phyloP scores from a whole-genome alignment of 371 early-diverging fungal genomes.

The Saksenaea oblongispora region DNA sequence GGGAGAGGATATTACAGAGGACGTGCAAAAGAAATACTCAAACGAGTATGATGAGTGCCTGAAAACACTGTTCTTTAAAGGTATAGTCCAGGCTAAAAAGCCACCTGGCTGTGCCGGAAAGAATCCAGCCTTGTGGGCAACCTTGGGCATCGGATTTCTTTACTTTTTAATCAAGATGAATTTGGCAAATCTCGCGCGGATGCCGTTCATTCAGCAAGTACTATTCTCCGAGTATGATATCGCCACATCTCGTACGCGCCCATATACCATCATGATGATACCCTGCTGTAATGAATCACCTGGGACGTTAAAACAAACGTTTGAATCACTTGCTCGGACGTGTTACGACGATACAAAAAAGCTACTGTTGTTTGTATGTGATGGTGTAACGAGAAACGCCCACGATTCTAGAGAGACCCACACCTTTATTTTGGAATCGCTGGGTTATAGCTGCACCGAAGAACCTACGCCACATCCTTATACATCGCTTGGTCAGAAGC shows the following conservation, averaged over 20 bases:
- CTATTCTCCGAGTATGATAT: slow-evolving; percentile 26
- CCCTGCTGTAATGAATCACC: slow-evolving; percentile 47
- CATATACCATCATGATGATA: slow-evolving; percentile 41
- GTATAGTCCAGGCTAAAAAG: slow-evolving; percentile 27
- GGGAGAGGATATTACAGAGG: slow-evolving; percentile 43
- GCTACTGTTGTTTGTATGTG: slow-evolving; percentile 55
- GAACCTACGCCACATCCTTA: slow-evolving; percentile 42
- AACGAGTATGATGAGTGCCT: slow-evolving; percentile 34
- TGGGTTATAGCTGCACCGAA: slow-evolving; percentile 44
- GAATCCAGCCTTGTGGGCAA: slow-evolving; percentile 52
- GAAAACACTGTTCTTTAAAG: slow-evolving; percentile 34
- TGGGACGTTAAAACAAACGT: slow-evolving; percentile 42
- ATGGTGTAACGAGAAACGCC: slow-evolving; percentile 32
- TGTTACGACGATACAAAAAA: slow-evolving; percentile 50
- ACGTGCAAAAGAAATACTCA: slow-evolving; percentile 32
- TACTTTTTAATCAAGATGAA: slow-evolving; percentile 48
- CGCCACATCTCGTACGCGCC: slow-evolving; percentile 13
- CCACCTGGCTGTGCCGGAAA: slow-evolving; percentile 32
- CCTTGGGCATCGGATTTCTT: slow-evolving; percentile 41
- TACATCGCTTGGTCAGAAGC: slow-evolving; percentile 35
- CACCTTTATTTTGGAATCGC: slow-evolving; percentile 32
- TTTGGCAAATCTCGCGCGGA: slow-evolving; percentile 39
- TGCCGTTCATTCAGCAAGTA: slow-evolving; percentile 33
- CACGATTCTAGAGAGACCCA: slow-evolving; percentile 33
- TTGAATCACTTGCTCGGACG: slow-evolving; percentile 48